phyloP scores from a whole-genome alignment of 2,329 filamentous ascomycete species.

The Ophiocordyceps unilateralis region DNA sequence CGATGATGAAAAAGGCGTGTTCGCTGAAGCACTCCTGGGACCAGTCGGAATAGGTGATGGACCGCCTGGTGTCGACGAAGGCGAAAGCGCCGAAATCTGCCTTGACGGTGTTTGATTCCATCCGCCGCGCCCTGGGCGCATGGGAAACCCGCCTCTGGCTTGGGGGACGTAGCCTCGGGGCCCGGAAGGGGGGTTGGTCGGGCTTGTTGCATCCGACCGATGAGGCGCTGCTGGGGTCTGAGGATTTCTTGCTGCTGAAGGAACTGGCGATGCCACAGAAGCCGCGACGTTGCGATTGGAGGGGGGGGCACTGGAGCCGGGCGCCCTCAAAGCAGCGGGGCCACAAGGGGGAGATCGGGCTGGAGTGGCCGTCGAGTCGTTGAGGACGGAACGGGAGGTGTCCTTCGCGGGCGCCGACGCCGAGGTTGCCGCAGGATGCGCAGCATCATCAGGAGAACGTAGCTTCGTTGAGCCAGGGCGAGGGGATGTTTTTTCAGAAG shows the following conservation, averaged over 20 bases:
- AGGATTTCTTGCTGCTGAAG: slow-evolving; percentile 15
- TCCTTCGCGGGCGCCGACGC: slow-evolving; percentile 11
- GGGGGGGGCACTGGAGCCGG: slow-evolving; percentile 25
- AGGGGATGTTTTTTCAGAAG: slow-evolving; percentile 35
- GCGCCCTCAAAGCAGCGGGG: slow-evolving; percentile 33
- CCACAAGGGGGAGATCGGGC: slow-evolving; percentile 34
- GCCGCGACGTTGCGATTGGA: slow-evolving; percentile 20
- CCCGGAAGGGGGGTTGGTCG: slow-evolving; percentile 33
- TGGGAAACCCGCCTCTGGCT: slow-evolving; percentile 23
- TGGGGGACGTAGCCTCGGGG: slow-evolving; percentile 35
- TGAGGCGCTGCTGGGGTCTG: slow-evolving; percentile 17
- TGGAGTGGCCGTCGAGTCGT: slow-evolving; percentile 11
- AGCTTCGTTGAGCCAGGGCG: slow-evolving; percentile 26
- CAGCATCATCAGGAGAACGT: slow-evolving; percentile 28
- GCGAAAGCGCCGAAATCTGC: slow-evolving; percentile 16
- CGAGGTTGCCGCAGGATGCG: slow-evolving; percentile 10
- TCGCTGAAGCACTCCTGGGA: slow-evolving; percentile 19
- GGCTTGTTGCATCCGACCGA: slow-evolving; percentile 24
- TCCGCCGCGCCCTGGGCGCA: slow-evolving; percentile 27
- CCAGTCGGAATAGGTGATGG: slow-evolving; percentile 29
- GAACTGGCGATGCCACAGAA: slow-evolving; percentile 17
- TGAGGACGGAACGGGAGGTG: slow-evolving; percentile 9
- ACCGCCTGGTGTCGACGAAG: slow-evolving; percentile 21
- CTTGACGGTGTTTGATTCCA: slow-evolving; percentile 21
- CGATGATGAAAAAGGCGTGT: slow-evolving; percentile 18